These are phyloP conservation scores for Rhodotorula sp. DNA, from an alignment of 1,284 basidiomycete species.

Conservation along the genomic window DNA sequence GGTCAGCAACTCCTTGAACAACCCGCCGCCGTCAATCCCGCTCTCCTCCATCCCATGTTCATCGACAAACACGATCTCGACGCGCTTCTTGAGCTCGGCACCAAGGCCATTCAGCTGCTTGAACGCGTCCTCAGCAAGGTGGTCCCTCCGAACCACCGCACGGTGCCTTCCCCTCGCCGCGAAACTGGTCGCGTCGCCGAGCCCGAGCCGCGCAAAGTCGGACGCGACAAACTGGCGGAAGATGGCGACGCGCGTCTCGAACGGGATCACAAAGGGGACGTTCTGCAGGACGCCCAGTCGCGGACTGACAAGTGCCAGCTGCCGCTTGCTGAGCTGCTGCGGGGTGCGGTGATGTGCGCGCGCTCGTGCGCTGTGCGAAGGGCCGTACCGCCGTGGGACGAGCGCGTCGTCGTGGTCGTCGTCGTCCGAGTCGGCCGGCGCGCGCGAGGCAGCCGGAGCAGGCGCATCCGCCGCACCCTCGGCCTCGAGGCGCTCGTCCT, in stretches of 20 bases:
- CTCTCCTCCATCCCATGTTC: conserved; percentile 83
- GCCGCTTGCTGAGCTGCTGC: conserved; percentile 59
- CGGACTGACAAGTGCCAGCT: conserved; percentile 74
- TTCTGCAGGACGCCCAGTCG: conserved; percentile 90
- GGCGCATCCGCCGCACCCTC: conserved; percentile 23
- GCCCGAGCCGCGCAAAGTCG: conserved; percentile 53
- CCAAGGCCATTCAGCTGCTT: conserved; percentile 63
- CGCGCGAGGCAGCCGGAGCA: too few relatives aligned
- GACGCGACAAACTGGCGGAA: conserved; percentile 79
- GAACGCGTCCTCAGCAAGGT: conserved; percentile 52
- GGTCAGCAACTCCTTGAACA: conserved; percentile 98
- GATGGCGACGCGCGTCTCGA: conserved; percentile 83
- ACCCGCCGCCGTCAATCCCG: conserved; percentile 92
- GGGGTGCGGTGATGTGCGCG: conserved; percentile 46
- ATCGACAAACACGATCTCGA: conserved; percentile 89
- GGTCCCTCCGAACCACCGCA: conserved; percentile 69
- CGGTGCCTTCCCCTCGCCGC: conserved; percentile 42
- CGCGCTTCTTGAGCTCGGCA: conserved; percentile 70
- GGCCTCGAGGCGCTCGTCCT: conserved; percentile 54
- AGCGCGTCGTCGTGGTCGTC: not conserved
- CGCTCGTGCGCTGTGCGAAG: conserved; percentile 42
- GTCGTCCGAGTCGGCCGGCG: conserved; percentile 1
- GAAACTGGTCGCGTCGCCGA: conserved; percentile 19
- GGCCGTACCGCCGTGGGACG: not conserved
- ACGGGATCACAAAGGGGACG: conserved; percentile 94